Evolutionary conservation across 495 filamentous ascomycete genomes (phyloP).

Genomic region (Trichoderma asperelloides): DNA sequence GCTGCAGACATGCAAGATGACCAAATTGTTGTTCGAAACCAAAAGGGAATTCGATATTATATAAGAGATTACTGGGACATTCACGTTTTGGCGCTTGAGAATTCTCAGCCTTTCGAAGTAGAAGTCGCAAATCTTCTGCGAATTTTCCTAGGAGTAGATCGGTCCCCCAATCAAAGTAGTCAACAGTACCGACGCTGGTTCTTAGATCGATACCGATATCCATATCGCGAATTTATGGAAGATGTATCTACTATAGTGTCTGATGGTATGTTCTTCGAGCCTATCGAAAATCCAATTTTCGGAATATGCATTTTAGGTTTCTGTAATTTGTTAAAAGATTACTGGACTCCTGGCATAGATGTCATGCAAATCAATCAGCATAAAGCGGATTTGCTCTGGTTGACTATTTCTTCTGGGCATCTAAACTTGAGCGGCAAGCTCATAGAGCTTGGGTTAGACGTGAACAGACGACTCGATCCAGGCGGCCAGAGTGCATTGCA

Average conservation of each 20-base stretch:
- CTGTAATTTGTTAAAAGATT: not conserved
- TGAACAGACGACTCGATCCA: not conserved
- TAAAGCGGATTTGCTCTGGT: not conserved
- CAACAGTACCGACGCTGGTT: not conserved
- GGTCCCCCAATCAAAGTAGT: not conserved
- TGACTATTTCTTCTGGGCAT: not conserved
- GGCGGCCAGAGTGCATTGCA: not conserved
- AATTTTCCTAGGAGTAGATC: not conserved
- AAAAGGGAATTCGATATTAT: no score
- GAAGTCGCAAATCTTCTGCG: not conserved
- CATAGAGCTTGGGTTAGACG: not conserved
- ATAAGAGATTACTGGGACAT: no score
- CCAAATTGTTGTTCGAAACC: no score
- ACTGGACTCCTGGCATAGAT: not conserved
- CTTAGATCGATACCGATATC: no score
- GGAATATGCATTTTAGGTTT: not conserved
- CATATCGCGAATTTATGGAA: no score
- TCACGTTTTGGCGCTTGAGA: not conserved
- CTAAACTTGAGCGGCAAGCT: not conserved
- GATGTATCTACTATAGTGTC: no score
- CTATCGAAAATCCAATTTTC: not conserved
- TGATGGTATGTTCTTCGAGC: no score
- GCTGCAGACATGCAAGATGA: no score
- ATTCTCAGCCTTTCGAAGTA: not conserved
- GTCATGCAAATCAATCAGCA: not conserved